Percentiles rank a stretch among this genome's conserved stretches.
phyloP scores from a whole-genome alignment of 176 grass and related monocot genomes.

The Cenchrus americanus region DNA sequence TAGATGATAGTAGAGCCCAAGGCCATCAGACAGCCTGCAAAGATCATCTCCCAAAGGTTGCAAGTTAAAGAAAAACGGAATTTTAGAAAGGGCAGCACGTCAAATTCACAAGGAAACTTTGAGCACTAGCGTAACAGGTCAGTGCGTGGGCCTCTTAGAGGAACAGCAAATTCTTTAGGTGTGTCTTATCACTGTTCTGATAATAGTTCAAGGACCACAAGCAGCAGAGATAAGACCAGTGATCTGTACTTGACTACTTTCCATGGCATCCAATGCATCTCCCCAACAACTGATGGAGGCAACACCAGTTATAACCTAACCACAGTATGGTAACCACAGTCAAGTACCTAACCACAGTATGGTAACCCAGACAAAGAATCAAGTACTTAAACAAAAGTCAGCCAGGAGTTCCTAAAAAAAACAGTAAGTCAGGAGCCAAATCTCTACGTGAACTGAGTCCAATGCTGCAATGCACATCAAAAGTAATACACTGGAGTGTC shows the following conservation, averaged over 20 bases:
- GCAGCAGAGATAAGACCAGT: constrained; percentile 33
- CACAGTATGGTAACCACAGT: constrained; percentile 19
- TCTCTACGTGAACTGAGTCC: constrained; percentile 29
- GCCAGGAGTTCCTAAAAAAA: not conserved
- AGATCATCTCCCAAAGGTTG: constrained; percentile 30
- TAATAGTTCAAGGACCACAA: constrained; percentile 45
- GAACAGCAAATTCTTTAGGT: constrained; percentile 22
- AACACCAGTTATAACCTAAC: constrained; percentile 42
- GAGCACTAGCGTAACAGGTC: constrained; percentile 4
- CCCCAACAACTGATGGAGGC: constrained; percentile 35
- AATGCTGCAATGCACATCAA: constrained; percentile 32
- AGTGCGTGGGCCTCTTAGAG: constrained; percentile 35
- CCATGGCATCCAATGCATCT: constrained; percentile 56
- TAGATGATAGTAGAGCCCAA: constrained; percentile 23
- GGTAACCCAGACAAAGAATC: not conserved
- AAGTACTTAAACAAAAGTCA: no score
- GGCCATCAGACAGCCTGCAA: constrained; percentile 28
- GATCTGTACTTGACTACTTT: constrained; percentile 54
- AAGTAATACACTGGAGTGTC: not conserved
- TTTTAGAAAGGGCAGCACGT: not conserved
- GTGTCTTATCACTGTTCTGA: constrained; percentile 32
- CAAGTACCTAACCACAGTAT: constrained; percentile 26
- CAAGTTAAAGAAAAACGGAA: not conserved
- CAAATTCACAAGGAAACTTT: constrained; percentile 24
- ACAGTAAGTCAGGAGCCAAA: not conserved